phyloP scores from a whole-genome alignment of 2,329 filamentous ascomycete species.

The Botrytis deweyae region DNA sequence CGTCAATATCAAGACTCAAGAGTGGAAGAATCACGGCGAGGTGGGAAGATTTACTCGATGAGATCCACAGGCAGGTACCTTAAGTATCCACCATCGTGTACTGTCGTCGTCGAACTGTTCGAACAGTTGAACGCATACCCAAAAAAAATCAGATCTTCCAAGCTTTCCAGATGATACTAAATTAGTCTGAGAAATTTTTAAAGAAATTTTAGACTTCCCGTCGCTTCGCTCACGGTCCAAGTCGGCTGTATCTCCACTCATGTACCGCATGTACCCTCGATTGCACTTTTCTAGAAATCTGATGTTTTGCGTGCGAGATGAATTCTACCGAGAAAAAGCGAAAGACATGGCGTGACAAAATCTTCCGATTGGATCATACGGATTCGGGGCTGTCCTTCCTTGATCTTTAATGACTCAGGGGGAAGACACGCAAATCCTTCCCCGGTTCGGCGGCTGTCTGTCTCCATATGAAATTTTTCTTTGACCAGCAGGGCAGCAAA shows the following conservation, averaged over 20 bases:
- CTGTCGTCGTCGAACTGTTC: not conserved
- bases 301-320: slow-evolving; percentile 10
- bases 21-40: slow-evolving; percentile 7
- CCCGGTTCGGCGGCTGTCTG: not conserved
- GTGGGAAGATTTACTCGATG: slow-evolving; percentile 4
- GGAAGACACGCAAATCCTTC: not conserved
- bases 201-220: slow-evolving; percentile 2
- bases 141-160: slow-evolving; percentile 1
- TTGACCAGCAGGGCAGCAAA: not conserved
- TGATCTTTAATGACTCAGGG: slow-evolving; percentile 6
- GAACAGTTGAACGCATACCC: not conserved
- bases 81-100: not conserved
- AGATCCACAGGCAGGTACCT: not conserved
- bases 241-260: not conserved
- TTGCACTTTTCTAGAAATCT: slow-evolving; percentile 10
- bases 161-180: slow-evolving; percentile 2
- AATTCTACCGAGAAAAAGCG: slow-evolving; percentile 13
- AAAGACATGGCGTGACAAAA: slow-evolving; percentile 10
- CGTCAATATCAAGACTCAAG: not conserved
- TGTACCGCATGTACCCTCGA: slow-evolving; percentile 15
- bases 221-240: not conserved
- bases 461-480: slow-evolving; percentile 7
- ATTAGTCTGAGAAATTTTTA: slow-evolving; percentile 6
- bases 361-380: slow-evolving; percentile 11
- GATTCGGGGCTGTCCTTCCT: not conserved